A percentile compares a stretch with the other conserved stretches of the same genome.
phyloP scores from a whole-genome alignment of 1,284 basidiomycete genomes.

The Anthracocystis walkeri region DNA sequence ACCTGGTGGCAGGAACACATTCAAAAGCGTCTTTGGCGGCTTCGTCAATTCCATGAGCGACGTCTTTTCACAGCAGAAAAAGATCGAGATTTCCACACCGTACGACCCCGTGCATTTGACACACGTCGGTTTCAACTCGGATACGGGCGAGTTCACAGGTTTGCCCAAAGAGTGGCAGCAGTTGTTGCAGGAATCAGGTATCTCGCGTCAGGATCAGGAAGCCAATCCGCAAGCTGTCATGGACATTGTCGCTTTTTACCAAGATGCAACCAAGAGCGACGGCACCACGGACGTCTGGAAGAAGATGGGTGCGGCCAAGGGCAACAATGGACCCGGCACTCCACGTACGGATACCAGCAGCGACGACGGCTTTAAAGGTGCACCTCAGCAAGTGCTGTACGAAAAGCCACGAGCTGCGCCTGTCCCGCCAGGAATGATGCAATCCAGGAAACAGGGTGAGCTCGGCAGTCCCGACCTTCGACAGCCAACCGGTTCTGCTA shows the following conservation, averaged over 20 bases:
- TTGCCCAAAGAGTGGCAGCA: conserved; percentile 99
- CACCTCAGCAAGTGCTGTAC: conserved; percentile 34
- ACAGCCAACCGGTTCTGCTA: conserved; percentile 23
- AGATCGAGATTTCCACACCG: conserved; percentile 92
- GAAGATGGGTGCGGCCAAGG: conserved; percentile 67
- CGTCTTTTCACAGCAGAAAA: conserved; percentile 82
- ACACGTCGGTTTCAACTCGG: conserved; percentile 98
- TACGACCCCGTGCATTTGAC: conserved; percentile 99
- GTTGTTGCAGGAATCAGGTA: conserved; percentile 93
- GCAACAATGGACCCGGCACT: conserved; percentile 32
- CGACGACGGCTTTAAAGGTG: conserved; percentile 32
- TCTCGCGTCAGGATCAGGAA: conserved; percentile 93
- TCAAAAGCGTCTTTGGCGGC: conserved; percentile 70
- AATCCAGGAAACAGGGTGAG: conserved; percentile 17
- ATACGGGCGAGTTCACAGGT: conserved; percentile 90
- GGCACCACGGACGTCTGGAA: conserved; percentile 69
- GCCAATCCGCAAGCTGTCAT: conserved; percentile 98
- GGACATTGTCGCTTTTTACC: conserved; percentile 99
- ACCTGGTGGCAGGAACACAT: conserved; percentile 53
- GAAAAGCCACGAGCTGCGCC: conserved; percentile 58
- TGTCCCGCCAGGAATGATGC: conserved; percentile 39
- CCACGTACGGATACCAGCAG: conserved; percentile 45
- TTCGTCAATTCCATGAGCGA: conserved; percentile 73
- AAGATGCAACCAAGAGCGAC: conserved; percentile 74
- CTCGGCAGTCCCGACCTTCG: conserved; percentile 31